Base-by-base conservation (phyloP, 148 eudicot species). In the Rhododendron vialii region DNA sequence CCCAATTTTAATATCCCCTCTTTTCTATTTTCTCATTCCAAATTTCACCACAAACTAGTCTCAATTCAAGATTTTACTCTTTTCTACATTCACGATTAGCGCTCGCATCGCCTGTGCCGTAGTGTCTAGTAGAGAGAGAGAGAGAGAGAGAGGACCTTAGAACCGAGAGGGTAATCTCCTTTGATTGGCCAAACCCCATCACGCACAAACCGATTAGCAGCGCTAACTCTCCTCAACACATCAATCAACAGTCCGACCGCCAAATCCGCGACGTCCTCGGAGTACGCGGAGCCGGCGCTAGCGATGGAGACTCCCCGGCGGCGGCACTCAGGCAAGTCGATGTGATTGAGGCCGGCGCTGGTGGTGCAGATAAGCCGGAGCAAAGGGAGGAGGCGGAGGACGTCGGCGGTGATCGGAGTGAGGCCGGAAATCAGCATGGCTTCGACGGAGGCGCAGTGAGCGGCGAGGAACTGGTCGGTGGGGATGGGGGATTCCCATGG, bases 321-420 rank as follows among this genome's bases (percentile, higher is more conserved):
- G 82, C 93, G 92, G 80, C 98, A 96, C 88, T 95, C 98, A 26
- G 43, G 57, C 51, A 95, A 83, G 83, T 96, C 96, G 69, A 96
- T 89, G 84, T 90, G 91, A 81, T 96, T 81, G 69, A 92, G 80
- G 50, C 98, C 99, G 61, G 89, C 92, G 84, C 94, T 86, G 86
- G 94, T 83, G 80, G 95, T 91, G 84, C 93, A 91, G 15, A 96
- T 88, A 57, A 89, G 73, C 2, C 91, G 88, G 7, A 95, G 90
- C 45, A 90, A 83, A 0, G 95, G 96, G 67, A 95, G 86, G 73
- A 22, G 86, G 84, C 86, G 78, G 88, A 95, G 90, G 28, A 91
- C 24, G 33, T 73, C 90, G 88, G 89, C 63, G 78, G 36, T 14
- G 83, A 90, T 17, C 15, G 77, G 47, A 36, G 82, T 77, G 36